Evolutionary conservation across 106 monocot species (phyloP).

Genomic region (Agapanthus africanus): DNA sequence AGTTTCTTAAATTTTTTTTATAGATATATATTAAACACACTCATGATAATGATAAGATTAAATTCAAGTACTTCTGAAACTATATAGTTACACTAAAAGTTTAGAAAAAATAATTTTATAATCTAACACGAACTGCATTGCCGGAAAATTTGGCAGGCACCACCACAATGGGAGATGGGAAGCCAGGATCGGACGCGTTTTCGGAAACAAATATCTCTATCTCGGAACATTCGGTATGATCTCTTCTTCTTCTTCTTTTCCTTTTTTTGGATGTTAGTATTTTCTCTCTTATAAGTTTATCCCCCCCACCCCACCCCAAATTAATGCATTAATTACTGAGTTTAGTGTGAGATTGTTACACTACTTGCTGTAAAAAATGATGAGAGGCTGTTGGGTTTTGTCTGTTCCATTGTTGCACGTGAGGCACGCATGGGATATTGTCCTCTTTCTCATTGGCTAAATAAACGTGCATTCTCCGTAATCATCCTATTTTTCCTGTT

Average conservation of each 20-base stretch:
- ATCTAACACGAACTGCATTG: not conserved
- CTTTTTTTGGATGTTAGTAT: not conserved
- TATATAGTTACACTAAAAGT: too few species aligned
- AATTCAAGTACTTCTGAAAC: too few species aligned
- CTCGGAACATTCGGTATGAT: constrained; percentile 65
- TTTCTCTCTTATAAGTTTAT: not conserved
- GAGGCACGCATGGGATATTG: not conserved
- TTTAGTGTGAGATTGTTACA: not conserved
- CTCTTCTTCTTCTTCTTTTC: not conserved
- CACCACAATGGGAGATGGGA: constrained; percentile 92
- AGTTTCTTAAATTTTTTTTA: too few species aligned
- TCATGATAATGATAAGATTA: too few species aligned
- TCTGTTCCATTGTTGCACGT: not conserved
- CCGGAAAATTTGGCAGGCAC: constrained; percentile 32
- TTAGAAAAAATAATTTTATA: too few species aligned
- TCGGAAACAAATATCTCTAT: constrained; percentile 80
- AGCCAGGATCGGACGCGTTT: constrained; percentile 71
- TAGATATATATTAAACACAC: too few species aligned
- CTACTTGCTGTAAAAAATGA: not conserved
- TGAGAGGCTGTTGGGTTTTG: not conserved
- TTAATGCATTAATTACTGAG: too few species aligned
- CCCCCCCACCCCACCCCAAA: not conserved
- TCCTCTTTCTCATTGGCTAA: not conserved
- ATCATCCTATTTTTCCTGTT: too few species aligned
- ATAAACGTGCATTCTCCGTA: too few species aligned